Conservation (phyloP, 495 filamentous ascomycete genomes). For the Penicillium atrosanguineum region DNA sequence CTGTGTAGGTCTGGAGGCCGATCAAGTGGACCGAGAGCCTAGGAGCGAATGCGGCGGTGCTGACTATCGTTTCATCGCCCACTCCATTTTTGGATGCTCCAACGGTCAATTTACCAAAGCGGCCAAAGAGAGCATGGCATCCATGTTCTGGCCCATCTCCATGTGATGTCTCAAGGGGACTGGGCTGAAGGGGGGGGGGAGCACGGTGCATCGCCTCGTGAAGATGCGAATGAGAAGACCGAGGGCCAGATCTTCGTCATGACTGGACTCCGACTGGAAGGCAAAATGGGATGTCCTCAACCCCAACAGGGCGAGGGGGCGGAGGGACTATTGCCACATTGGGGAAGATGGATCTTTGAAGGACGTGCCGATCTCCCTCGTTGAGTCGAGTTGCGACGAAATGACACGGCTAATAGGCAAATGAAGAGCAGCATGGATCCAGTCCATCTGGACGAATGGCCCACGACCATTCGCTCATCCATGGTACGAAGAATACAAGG, state of each 20-base stretch:
- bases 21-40: conserved; percentile 22
- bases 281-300: not conserved
- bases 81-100: conserved; percentile 4
- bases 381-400: conserved; percentile 1
- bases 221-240: conserved; percentile 15
- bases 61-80: conserved; percentile 22
- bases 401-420: conserved; percentile 23
- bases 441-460: conserved; percentile 20
- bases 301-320: not conserved
- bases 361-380: conserved; percentile 23
- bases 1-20: conserved; percentile 14
- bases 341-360: conserved; percentile 13
- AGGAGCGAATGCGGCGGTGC: conserved; percentile 21
- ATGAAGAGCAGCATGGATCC: conserved; percentile 26
- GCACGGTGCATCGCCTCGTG: conserved; percentile 17
- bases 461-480: conserved; percentile 6
- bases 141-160: conserved; percentile 9
- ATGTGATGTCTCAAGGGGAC: conserved; percentile 15
- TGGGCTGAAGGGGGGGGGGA: not conserved
- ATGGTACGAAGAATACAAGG: conserved; percentile 28
- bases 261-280: conserved; percentile 12
- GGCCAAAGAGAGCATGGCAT: conserved; percentile 20
- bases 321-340: conserved; percentile 15
- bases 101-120: conserved; percentile 23
- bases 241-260: conserved; percentile 13